Evolutionary conservation across 345 rosid species (phyloP).

Genomic region (Gossypium stocksii): DNA sequence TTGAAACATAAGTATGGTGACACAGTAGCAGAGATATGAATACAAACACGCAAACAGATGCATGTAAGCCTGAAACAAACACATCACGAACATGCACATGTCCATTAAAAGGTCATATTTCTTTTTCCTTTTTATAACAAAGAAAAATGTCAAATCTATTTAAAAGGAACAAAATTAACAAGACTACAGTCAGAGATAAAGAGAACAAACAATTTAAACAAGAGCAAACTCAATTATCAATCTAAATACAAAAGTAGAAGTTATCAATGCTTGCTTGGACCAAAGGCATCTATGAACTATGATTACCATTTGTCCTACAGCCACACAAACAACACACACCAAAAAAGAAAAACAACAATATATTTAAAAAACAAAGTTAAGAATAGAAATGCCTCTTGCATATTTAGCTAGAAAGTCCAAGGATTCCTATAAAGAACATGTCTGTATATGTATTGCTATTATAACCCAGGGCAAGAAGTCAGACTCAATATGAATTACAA

Average conservation of each 20-base stretch:
- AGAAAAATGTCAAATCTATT: not conserved
- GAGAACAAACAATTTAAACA: not conserved
- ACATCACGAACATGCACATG: not conserved
- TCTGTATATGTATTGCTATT: not conserved
- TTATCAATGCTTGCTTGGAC: not conserved
- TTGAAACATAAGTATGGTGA: not conserved
- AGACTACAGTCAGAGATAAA: not conserved
- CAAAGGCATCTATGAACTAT: not conserved
- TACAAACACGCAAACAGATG: slow-evolving; percentile 1
- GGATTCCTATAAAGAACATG: slow-evolving; percentile 7
- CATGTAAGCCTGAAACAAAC: not conserved
- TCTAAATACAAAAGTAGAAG: not conserved
- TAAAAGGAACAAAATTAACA: not conserved
- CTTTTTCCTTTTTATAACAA: too few species aligned
- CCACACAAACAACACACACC: not conserved
- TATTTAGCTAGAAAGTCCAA: not conserved
- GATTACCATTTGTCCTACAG: not conserved
- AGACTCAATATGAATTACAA: slow-evolving; percentile 6
- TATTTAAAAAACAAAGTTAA: not conserved
- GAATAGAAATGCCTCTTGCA: not conserved
- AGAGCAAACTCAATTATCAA: not conserved
- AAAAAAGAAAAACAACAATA: not conserved
- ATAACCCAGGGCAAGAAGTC: not conserved
- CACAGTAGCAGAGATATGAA: not conserved
- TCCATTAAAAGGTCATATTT: not conserved